Base-by-base conservation (phyloP, 2,329 filamentous ascomycete genomes). In the Hymenoscyphus infarciens region DNA sequence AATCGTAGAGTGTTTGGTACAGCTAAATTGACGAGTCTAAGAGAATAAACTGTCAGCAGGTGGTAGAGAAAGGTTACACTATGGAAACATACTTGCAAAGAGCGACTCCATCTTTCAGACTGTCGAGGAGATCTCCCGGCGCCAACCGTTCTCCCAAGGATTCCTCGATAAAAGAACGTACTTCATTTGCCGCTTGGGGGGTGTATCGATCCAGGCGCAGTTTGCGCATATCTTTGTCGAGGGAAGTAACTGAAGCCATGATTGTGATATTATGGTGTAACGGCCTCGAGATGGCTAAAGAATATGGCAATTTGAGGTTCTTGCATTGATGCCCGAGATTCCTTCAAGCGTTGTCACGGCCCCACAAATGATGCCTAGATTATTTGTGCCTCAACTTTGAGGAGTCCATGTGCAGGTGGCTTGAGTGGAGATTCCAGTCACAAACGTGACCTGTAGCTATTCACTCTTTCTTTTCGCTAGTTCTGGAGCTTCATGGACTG, bases 211-310 rank as follows among this genome's bases (percentile, higher is more conserved):
- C 91, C 72, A 97, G 82, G 77, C 95, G 93, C 83, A 98, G 78
- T 76, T 88, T 92, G 82, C 91, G 91, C 86, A 99, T 83, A 81
- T 99, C 95, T 77, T 94, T 94, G 78, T 98, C 95, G 65, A 99
- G 82, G 67, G 92, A 97, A 67, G 91, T 85, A 35, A 98, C 94
- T 45, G 94, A 97, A 70, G 94, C 93, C 94, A 98, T 98, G 59
- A 52, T 69, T 65, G 53, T 42, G 22, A 59, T 29, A 11, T 66
- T 22, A 25, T 62, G 29, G 57, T 59, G 53, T 57, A 15, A 25
- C 39, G 29, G 45, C 35, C 42, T 31, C 42, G 53, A 52, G 45
- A 52, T 52, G 45, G 45, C 45, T 5, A 39, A 22, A 60, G 25
- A 45, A 60, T 57, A 39, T 56, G 39, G 45, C 45, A 29, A 27